phyloP scores from a whole-genome alignment of 805 yeast species.

The Saccharomycopsis sp. region DNA sequence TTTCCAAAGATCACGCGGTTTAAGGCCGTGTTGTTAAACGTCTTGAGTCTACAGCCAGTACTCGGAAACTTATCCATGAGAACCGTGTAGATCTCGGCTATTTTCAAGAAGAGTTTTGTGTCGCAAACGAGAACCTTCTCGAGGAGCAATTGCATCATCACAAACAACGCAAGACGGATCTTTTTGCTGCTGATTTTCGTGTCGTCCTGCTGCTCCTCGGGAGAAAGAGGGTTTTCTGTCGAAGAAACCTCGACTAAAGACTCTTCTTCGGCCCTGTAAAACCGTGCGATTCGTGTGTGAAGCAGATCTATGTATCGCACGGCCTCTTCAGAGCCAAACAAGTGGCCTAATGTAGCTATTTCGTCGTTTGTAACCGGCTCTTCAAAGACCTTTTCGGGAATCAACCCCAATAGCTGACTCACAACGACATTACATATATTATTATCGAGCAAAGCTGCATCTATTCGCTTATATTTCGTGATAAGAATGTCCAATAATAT shows the following conservation, averaged over 20 bases:
- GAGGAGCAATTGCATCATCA: neutral
- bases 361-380: neutral
- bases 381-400: neutral
- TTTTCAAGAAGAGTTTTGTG: neutral
- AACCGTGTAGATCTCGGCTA: neutral
- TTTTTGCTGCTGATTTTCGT: neutral
- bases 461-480: conserved; percentile 20
- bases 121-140: neutral
- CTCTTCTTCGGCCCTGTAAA: no score
- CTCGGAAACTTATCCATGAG: neutral
- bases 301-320: no score
- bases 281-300: no score
- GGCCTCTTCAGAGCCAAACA: no score
- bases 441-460: neutral
- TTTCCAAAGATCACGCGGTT: neutral
- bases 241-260: no score
- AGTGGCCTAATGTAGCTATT: neutral
- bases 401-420: no score
- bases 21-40: neutral
- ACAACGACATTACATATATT: neutral
- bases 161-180: neutral
- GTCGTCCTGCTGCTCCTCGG: no score
- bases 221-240: no score
- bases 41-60: neutral
- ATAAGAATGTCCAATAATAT: conserved; percentile 45